phyloP scores from a whole-genome alignment of 1,284 basidiomycete genomes.

The Cutaneotrichosporon dermatis region DNA sequence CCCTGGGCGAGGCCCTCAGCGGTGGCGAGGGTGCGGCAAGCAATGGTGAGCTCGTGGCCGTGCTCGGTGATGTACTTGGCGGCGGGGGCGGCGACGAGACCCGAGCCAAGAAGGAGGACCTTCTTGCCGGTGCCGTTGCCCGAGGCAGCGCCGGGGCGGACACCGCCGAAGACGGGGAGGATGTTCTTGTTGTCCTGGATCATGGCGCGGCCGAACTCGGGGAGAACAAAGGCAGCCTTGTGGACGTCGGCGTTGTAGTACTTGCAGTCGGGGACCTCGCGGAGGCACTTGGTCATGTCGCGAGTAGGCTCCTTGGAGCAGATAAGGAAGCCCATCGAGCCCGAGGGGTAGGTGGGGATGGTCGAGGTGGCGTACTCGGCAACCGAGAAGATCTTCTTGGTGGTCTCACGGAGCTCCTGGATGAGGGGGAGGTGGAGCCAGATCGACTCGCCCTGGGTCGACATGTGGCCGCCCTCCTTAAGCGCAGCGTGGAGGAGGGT shows the following conservation, averaged over 20 bases:
- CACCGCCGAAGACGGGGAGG: slow-evolving; percentile 59
- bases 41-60: slow-evolving; percentile 75
- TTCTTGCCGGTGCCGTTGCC: slow-evolving; percentile 58
- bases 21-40: slow-evolving; percentile 75
- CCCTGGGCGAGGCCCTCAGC: slow-evolving; percentile 66
- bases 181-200: slow-evolving; percentile 69
- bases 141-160: slow-evolving; percentile 52
- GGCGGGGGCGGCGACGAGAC: slow-evolving; percentile 89
- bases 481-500: slow-evolving; percentile 86
- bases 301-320: slow-evolving; percentile 73
- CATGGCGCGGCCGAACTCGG: slow-evolving; percentile 79
- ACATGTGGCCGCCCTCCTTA: slow-evolving; percentile 85
- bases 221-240: slow-evolving; percentile 74
- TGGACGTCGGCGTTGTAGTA: slow-evolving; percentile 18
- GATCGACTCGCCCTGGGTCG: slow-evolving; percentile 91
- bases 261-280: slow-evolving; percentile 61
- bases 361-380: slow-evolving; percentile 93
- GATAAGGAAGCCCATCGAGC: slow-evolving; percentile 94
- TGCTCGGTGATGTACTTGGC: slow-evolving; percentile 89
- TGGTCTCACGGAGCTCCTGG: slow-evolving; percentile 67
- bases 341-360: slow-evolving; percentile 95
- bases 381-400: slow-evolving; percentile 73
- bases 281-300: slow-evolving; percentile 64
- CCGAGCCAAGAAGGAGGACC: slow-evolving; percentile 87
- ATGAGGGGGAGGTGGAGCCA: slow-evolving; percentile 95